Conservation (phyloP, 371 early-diverging fungal genomes). For the Mucor plumbeus region DNA sequence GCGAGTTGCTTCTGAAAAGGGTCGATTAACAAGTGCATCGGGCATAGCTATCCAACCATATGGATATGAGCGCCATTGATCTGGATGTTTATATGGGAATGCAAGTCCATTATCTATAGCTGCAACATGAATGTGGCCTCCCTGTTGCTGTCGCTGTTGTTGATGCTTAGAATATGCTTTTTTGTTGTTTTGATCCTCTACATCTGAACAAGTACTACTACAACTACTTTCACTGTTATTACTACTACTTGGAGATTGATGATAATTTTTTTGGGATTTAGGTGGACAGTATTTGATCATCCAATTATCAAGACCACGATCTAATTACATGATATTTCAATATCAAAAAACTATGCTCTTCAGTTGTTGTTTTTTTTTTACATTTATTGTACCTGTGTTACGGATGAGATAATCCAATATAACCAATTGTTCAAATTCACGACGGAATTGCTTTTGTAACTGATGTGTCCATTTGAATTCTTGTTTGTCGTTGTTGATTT, state of each 20-base stretch:
- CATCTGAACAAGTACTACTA: conserved; percentile 1
- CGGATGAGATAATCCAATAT: conserved; percentile 90
- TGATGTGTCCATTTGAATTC: conserved; percentile 66
- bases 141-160: conserved; percentile 6
- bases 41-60: conserved; percentile 88
- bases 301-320: conserved; percentile 92
- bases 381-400: conserved; percentile 72
- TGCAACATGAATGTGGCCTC: conserved; percentile 69
- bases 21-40: conserved; percentile 53
- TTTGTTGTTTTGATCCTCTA: conserved; percentile 22
- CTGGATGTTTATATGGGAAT: conserved; percentile 93
- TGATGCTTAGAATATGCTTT: conserved; percentile 18
- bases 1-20: conserved; percentile 75
- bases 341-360: background rate
- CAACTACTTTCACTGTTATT: conserved; percentile 19
- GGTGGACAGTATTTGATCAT: conserved; percentile 76
- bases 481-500: conserved; percentile 5
- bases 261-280: background rate
- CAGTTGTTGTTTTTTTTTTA: background rate
- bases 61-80: conserved; percentile 88
- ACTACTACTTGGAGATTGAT: conserved; percentile 20
- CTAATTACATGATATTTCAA: conserved; percentile 26
- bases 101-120: conserved; percentile 95
- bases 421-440: conserved; percentile 84
- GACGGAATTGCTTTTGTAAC: conserved; percentile 74